Percentiles rank a stretch among this genome's conserved stretches.
phyloP scores from a whole-genome alignment of 176 grass and related monocot genomes.

The Luzula sylvatica region DNA sequence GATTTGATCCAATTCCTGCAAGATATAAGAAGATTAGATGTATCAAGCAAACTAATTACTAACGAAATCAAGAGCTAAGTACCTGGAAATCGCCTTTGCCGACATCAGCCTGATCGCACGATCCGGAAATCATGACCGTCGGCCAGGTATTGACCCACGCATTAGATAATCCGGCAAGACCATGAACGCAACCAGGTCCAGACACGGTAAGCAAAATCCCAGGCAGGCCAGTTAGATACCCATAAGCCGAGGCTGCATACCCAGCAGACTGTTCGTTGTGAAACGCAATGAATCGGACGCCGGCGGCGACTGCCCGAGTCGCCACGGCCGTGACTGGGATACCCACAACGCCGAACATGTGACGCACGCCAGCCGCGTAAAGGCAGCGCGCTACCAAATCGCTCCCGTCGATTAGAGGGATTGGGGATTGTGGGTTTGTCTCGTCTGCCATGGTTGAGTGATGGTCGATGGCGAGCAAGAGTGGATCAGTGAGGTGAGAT shows the following conservation, averaged over 20 bases:
- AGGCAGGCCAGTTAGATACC: conserved; percentile 50
- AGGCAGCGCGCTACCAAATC: conserved; percentile 44
- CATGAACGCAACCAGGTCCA: conserved; percentile 76
- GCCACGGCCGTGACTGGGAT: conserved; percentile 87
- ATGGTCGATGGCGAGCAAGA: no score
- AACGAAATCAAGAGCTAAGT: not conserved
- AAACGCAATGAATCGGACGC: conserved; percentile 84
- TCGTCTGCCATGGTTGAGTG: conserved; percentile 17
- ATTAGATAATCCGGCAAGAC: conserved; percentile 80
- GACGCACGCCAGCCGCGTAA: conserved; percentile 39
- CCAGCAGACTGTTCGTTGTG: conserved; percentile 90
- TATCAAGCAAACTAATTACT: not conserved
- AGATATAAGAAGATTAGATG: not conserved
- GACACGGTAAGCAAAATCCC: conserved; percentile 89
- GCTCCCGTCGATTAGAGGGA: conserved; percentile 47
- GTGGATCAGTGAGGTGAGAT: not conserved
- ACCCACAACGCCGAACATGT: conserved; percentile 95
- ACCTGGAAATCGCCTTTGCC: conserved; percentile 79
- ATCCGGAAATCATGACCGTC: conserved; percentile 77
- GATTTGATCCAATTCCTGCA: conserved; percentile 80
- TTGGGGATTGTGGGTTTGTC: not conserved
- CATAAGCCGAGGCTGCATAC: conserved; percentile 79
- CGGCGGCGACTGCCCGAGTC: conserved; percentile 50
- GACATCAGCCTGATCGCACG: conserved; percentile 61
- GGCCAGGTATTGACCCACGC: conserved; percentile 77